Evolutionary conservation across 176 grass and related monocot genomes (phyloP).

Genomic region (Zea mays): Zm-B73-REFERENCE-NAM-5.0 NC_050096.1:4357001-4357500

Average conservation of each 20-base stretch:
- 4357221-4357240: neutral
- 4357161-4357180: conserved; percentile 19
- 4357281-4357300: neutral
- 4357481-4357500: no score
- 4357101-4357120: conserved; percentile 57
- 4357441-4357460: no score
- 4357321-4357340: neutral
- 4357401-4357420: no score
- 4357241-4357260: neutral
- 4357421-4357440: no score
- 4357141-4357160: conserved; percentile 70
- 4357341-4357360: neutral
- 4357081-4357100: conserved; percentile 24
- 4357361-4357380: neutral
- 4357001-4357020: neutral
- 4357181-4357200: neutral
- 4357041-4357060: neutral
- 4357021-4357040: conserved; percentile 40
- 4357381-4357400: neutral
- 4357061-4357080: conserved; percentile 33
- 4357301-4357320: neutral
- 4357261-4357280: neutral
- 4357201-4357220: conserved; percentile 21
- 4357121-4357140: conserved; percentile 71
- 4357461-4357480: no score